Conservation (phyloP, 345 rosid species). For the Linum trigynum region DNA sequence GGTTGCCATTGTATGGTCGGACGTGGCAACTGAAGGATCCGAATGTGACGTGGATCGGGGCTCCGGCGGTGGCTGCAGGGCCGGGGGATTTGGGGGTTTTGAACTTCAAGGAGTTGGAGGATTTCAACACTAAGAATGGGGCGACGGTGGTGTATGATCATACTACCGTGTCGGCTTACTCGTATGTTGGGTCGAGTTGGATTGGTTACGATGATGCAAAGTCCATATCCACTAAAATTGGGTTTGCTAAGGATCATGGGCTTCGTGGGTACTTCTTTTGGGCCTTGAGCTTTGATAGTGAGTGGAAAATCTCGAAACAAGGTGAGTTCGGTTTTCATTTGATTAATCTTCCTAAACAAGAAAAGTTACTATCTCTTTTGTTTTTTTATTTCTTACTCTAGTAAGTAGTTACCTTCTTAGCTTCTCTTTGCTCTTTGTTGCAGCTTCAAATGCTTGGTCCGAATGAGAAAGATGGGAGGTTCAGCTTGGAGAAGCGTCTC, state of each 20-base stretch:
- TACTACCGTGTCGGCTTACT: conserved; percentile 35
- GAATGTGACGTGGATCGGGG: conserved; percentile 36
- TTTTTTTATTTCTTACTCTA: too few species aligned
- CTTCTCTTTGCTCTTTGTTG: too few species aligned
- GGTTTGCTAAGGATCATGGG: conserved; percentile 35
- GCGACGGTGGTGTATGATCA: conserved; percentile 33
- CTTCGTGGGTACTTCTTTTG: conserved; percentile 71
- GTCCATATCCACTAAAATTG: conserved; percentile 40
- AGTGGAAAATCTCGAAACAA: conserved; percentile 39
- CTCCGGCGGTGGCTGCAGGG: conserved; percentile 34
- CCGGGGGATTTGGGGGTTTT: conserved; percentile 27
- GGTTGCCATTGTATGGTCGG: conserved; percentile 52
- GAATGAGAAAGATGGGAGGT: too few species aligned
- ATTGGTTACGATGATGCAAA: conserved; percentile 40
- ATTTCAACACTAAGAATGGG: conserved; percentile 23
- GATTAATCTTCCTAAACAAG: too few species aligned
- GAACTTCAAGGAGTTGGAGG: conserved; percentile 14
- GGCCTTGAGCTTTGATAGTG: conserved; percentile 48
- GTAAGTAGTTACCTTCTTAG: too few species aligned
- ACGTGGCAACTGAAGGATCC: conserved; percentile 50
- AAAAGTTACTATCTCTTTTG: too few species aligned
- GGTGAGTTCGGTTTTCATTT: conserved; percentile 19
- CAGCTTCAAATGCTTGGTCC: too few species aligned
- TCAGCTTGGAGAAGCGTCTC: too few species aligned
- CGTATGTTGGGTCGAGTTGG: conserved; percentile 31